Conservation (phyloP, 2,329 filamentous ascomycete species). For the Penicillium sclerotiorum region DNA sequence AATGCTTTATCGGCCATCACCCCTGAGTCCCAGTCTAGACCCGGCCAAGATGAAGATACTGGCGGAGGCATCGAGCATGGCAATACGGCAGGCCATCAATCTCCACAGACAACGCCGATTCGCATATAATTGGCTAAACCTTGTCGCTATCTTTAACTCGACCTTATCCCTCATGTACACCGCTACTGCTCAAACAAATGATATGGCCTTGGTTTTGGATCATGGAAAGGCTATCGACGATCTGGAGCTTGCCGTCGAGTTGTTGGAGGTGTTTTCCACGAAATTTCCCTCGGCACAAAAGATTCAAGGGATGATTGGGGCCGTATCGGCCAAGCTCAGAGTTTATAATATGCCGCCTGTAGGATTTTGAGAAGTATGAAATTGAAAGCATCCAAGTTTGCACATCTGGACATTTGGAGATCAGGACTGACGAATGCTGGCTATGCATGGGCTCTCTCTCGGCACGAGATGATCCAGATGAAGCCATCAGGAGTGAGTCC, state of each 20-base stretch:
- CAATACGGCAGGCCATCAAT: constrained; percentile 46
- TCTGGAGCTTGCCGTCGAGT: constrained; percentile 23
- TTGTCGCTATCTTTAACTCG: constrained; percentile 47
- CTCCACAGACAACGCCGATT: constrained; percentile 45
- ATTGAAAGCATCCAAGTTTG: not conserved
- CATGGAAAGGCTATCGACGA: constrained; percentile 22
- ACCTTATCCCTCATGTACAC: constrained; percentile 50
- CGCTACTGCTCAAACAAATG: constrained; percentile 43
- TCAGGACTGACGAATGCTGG: no score
- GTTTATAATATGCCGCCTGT: constrained; percentile 5
- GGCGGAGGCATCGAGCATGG: constrained; percentile 45
- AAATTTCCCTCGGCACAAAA: constrained; percentile 29
- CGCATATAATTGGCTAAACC: constrained; percentile 48
- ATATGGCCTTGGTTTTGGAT: constrained; percentile 16
- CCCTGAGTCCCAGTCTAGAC: constrained; percentile 44
- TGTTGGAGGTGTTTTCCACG: constrained; percentile 23
- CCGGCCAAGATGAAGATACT: constrained; percentile 40
- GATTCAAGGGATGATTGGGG: constrained; percentile 24
- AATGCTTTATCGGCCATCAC: constrained; percentile 51
- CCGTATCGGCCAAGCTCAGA: constrained; percentile 11
- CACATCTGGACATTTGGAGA: no score
- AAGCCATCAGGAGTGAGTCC: no score
- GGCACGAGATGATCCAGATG: no score
- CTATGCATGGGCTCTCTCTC: no score
- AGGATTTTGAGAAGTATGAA: not conserved